These are phyloP conservation scores for Colletotrichum cordylinicola DNA, from an alignment of 2,329 filamentous ascomycete genomes.

Conservation along the genomic window DNA sequence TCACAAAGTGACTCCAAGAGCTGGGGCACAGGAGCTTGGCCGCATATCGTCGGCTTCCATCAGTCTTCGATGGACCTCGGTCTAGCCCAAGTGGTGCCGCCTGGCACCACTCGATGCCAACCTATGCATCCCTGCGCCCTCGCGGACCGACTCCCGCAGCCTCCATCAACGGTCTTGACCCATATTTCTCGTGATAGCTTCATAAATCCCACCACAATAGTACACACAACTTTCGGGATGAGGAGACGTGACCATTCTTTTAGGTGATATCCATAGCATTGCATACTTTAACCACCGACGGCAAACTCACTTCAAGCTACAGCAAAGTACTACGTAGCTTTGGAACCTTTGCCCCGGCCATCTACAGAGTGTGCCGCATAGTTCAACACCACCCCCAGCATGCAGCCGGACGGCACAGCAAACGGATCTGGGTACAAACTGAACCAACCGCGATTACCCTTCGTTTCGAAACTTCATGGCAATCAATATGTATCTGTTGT, in stretches of 20 bases:
- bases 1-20: neutral
- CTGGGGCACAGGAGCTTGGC: conserved; percentile 8
- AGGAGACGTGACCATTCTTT: neutral
- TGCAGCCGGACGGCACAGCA: neutral
- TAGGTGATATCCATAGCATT: neutral
- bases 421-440: neutral
- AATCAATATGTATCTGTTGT: neutral
- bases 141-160: neutral
- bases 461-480: rapidly evolving
- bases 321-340: neutral
- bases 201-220: neutral
- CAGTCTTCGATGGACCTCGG: neutral
- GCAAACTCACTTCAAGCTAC: neutral
- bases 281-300: neutral
- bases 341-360: neutral
- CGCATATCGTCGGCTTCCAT: conserved; percentile 22
- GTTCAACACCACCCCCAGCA: neutral
- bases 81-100: neutral
- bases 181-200: neutral
- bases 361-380: neutral
- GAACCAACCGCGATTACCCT: neutral
- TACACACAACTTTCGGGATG: neutral
- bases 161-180: neutral
- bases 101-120: neutral
- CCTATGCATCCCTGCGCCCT: too few species aligned